Evolutionary conservation across 2,329 filamentous ascomycete genomes (phyloP).

Genomic region (Xylaria sp.): DNA sequence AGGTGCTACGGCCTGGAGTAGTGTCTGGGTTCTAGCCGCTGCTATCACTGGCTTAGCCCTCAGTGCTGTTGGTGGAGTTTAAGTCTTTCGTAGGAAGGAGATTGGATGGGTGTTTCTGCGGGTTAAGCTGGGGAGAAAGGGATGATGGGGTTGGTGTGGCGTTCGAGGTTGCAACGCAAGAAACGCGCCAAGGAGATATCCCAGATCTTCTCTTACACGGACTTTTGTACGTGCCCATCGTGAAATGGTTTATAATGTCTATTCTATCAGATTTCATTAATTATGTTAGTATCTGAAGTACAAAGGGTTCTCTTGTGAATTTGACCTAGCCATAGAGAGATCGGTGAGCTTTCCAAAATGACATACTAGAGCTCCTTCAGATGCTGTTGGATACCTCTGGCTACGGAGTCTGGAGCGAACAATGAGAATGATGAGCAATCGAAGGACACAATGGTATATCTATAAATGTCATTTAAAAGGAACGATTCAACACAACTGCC

Average conservation of each 20-base stretch:
- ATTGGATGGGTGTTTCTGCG: not conserved
- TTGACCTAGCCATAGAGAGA: not conserved
- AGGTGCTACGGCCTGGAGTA: constrained; percentile 79
- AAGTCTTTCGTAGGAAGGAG: constrained; percentile 39
- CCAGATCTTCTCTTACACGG: constrained; percentile 3
- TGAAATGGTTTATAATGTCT: constrained; percentile 30
- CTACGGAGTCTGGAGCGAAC: not conserved
- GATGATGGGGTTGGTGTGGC: not conserved
- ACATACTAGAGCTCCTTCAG: not conserved
- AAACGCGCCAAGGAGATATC: constrained; percentile 9
- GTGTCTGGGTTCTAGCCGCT: constrained; percentile 77
- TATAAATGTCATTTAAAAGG: not conserved
- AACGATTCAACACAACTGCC: not conserved
- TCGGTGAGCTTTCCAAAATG: not conserved
- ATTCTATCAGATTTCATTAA: constrained; percentile 22
- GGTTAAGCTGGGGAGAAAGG: constrained; percentile 1
- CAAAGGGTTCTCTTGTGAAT: not conserved
- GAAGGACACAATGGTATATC: too few relatives aligned
- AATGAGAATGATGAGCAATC: not conserved
- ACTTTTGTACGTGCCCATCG: constrained; percentile 18
- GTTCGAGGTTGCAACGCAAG: constrained; percentile 8
- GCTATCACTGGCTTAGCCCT: constrained; percentile 68
- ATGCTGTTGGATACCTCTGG: not conserved
- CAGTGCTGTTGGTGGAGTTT: constrained; percentile 63
- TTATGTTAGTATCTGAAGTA: not conserved